These are phyloP conservation scores for Tripterygium wilfordii DNA, from an alignment of 177 flowering plant species.

Conservation along the genomic window DNA sequence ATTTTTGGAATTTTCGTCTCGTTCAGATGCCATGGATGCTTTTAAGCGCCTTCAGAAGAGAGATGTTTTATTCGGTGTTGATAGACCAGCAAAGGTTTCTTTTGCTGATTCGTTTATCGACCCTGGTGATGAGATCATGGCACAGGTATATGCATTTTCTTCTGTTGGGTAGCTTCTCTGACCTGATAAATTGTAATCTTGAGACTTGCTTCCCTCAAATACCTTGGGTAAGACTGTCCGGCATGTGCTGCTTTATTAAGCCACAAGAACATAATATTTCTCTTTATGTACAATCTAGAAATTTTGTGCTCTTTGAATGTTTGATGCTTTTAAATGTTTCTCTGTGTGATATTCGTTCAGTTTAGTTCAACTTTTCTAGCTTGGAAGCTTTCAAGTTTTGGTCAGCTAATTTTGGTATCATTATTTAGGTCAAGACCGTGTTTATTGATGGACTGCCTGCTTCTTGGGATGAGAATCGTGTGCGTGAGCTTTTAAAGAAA, in stretches of 20 bases:
- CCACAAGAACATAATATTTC: no score
- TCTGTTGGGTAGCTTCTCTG: neutral
- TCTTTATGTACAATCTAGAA: no score
- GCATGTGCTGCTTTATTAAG: no score
- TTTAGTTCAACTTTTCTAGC: no score
- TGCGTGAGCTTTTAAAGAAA: constrained; percentile 59
- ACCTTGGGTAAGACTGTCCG: no score
- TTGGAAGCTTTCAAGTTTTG: neutral
- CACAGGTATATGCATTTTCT: constrained; percentile 52
- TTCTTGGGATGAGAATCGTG: constrained; percentile 95
- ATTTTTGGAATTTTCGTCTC: constrained; percentile 84
- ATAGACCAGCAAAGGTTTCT: constrained; percentile 89
- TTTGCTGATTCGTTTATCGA: constrained; percentile 97
- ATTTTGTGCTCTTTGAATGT: no score
- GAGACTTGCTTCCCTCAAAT: no score
- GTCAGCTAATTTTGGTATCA: neutral
- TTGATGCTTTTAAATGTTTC: no score
- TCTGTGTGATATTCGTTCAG: no score
- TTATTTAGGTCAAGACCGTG: constrained; percentile 77
- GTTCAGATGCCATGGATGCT: constrained; percentile 96
- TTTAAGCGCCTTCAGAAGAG: constrained; percentile 87
- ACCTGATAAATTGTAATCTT: neutral
- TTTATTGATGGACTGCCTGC: constrained; percentile 88
- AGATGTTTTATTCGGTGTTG: constrained; percentile 83
- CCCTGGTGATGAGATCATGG: constrained; percentile 96